These are phyloP conservation scores for Debaryomyces coudertii DNA, from an alignment of 1,139 yeast species.

Conservation along the genomic window DNA sequence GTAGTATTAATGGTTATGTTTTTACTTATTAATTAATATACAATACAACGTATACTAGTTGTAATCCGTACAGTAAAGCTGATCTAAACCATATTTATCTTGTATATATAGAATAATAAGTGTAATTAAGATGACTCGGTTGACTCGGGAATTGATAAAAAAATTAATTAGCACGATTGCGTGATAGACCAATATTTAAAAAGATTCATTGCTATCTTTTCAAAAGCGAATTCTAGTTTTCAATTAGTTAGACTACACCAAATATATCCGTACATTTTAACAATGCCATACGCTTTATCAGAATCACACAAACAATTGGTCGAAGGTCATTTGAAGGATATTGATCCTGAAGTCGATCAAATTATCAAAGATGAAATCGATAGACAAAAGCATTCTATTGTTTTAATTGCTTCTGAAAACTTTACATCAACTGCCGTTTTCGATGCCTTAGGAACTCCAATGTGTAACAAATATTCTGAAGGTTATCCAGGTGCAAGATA, in stretches of 20 bases:
- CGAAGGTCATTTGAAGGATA: slow-evolving; percentile 68
- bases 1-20: slow-evolving; percentile 4
- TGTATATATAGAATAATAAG: background rate
- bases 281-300: slow-evolving; percentile 63
- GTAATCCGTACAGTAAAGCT: background rate
- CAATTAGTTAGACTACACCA: background rate
- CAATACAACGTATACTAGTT: background rate
- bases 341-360: slow-evolving; percentile 81
- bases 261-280: slow-evolving; percentile 6
- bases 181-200: background rate
- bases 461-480: slow-evolving; percentile 89
- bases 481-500: slow-evolving; percentile 90
- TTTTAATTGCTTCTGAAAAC: slow-evolving; percentile 94
- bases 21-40: slow-evolving; percentile 8
- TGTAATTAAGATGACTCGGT: slow-evolving; percentile 3
- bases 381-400: slow-evolving; percentile 94
- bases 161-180: slow-evolving; percentile 10
- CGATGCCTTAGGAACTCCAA: slow-evolving; percentile 96
- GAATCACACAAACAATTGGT: slow-evolving; percentile 67
- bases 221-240: background rate
- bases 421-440: slow-evolving; percentile 96
- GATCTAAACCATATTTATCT: background rate
- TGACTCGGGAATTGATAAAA: slow-evolving; percentile 8
- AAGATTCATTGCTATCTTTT: slow-evolving; percentile 3
- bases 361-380: slow-evolving; percentile 86